These are phyloP conservation scores for Cyberlindnera bimundalis DNA, from an alignment of 805 yeast species.

Conservation along the genomic window DNA sequence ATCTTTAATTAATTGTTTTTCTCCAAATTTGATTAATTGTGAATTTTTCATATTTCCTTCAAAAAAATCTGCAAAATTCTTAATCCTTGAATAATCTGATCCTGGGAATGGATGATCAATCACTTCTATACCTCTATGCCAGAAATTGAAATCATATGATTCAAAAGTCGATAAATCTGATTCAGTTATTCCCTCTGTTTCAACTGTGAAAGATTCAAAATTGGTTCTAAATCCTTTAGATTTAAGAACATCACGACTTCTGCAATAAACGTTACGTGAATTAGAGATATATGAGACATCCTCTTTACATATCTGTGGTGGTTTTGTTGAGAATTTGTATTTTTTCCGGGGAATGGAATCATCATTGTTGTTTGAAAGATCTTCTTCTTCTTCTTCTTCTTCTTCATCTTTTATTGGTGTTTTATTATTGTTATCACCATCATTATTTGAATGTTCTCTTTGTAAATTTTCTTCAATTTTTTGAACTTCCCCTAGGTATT, in stretches of 20 bases:
- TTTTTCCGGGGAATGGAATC: background rate
- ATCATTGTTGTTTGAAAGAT: background rate
- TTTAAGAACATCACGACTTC: constrained; percentile 44
- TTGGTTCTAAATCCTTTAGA: constrained; percentile 50
- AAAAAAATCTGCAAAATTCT: constrained; percentile 55
- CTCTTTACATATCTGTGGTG: background rate
- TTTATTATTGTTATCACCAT: constrained; percentile 15
- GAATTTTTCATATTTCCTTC: constrained; percentile 48
- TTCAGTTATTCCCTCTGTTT: constrained; percentile 36
- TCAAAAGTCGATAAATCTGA: constrained; percentile 35
- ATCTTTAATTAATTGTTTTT: constrained; percentile 24
- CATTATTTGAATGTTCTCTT: too few relatives aligned
- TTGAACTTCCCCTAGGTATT: constrained; percentile 5
- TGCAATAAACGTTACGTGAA: constrained; percentile 41
- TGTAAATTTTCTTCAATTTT: too few relatives aligned
- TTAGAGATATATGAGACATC: constrained; percentile 40
- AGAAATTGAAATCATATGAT: constrained; percentile 39
- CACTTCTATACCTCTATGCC: constrained; percentile 39
- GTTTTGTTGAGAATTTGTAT: background rate
- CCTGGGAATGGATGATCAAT: constrained; percentile 38
- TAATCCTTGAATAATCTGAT: constrained; percentile 40
- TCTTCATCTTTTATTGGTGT: constrained; percentile 8
- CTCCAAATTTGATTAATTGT: constrained; percentile 21
- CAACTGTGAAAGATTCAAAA: constrained; percentile 46
- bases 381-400: too few relatives aligned